Evolutionary conservation across 1,284 basidiomycete genomes (phyloP).

Genomic region (Trichosporon sp.): DNA sequence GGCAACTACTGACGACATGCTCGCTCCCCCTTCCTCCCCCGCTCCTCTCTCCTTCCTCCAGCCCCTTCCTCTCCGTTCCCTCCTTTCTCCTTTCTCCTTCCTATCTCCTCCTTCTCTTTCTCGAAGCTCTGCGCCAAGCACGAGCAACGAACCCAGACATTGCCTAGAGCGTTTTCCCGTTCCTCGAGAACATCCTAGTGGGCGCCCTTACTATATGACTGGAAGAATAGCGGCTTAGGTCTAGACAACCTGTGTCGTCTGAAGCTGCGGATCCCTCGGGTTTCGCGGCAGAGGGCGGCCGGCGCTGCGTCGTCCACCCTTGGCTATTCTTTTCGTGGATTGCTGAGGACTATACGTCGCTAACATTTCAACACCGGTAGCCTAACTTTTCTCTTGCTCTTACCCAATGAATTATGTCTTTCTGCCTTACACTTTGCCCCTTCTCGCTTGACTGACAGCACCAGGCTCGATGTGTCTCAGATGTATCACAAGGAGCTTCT

Average conservation of each 20-base stretch:
- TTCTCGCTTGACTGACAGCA: too few species aligned
- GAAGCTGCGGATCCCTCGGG: not conserved
- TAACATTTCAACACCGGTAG: slow-evolving; percentile 1
- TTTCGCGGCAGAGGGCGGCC: not conserved
- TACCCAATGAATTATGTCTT: not conserved
- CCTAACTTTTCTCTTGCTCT: not conserved
- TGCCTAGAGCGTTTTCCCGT: slow-evolving; percentile 19
- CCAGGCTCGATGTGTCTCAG: too few species aligned
- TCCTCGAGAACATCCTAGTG: slow-evolving; percentile 12
- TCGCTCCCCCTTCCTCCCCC: not conserved
- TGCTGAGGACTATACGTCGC: slow-evolving; percentile 19
- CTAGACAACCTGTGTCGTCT: slow-evolving; percentile 11
- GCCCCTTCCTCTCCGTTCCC: not conserved
- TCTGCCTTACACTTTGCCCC: too few species aligned
- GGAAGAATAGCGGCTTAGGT: slow-evolving; percentile 21
- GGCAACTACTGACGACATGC: not conserved
- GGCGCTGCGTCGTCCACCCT: slow-evolving; percentile 20
- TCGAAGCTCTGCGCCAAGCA: not conserved
- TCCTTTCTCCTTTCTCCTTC: not conserved
- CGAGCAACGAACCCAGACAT: slow-evolving; percentile 14
- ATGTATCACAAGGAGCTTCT: too few species aligned
- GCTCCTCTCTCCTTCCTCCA: not conserved
- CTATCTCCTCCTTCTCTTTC: not conserved
- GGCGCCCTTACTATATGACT: slow-evolving; percentile 21
- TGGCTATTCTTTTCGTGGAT: slow-evolving; percentile 13